Conservation (phyloP, 2,329 filamentous ascomycete genomes). For the Volutella citrinella region DNA sequence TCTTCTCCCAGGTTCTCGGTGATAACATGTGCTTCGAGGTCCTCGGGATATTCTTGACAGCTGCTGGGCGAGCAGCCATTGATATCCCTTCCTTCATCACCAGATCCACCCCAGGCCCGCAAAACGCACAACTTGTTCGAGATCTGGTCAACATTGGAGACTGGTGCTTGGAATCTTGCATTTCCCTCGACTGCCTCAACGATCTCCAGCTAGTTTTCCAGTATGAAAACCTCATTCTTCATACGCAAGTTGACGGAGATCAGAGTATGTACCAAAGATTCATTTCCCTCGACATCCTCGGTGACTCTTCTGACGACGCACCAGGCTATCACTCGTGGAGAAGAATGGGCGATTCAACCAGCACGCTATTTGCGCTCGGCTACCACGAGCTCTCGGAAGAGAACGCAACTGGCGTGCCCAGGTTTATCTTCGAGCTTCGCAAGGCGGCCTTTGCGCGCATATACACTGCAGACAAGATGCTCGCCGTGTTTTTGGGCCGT, state of each 20-base stretch:
- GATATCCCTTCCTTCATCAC: constrained; percentile 3
- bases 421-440: constrained; percentile 38
- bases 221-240: constrained; percentile 43
- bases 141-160: constrained; percentile 6
- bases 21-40: constrained; percentile 7
- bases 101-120: constrained; percentile 2
- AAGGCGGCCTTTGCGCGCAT: constrained; percentile 38
- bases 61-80: constrained; percentile 3
- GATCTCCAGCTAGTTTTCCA: constrained; percentile 42
- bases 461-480: constrained; percentile 44
- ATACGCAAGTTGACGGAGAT: constrained; percentile 39
- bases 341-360: constrained; percentile 42
- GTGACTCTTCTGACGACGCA: constrained; percentile 1
- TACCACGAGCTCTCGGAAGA: constrained; percentile 38
- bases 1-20: constrained; percentile 5
- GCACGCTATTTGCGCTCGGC: constrained; percentile 44
- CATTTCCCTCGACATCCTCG: background rate
- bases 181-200: constrained; percentile 31
- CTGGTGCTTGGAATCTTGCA: constrained; percentile 9
- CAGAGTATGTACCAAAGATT: constrained; percentile 28
- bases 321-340: constrained; percentile 39
- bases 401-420: constrained; percentile 18
- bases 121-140: constrained; percentile 3
- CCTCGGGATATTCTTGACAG: constrained; percentile 7
- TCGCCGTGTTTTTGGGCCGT: constrained; percentile 36